Conservation (phyloP, 1,284 basidiomycete genomes). For the Exobasidium rhododendri region DNA sequence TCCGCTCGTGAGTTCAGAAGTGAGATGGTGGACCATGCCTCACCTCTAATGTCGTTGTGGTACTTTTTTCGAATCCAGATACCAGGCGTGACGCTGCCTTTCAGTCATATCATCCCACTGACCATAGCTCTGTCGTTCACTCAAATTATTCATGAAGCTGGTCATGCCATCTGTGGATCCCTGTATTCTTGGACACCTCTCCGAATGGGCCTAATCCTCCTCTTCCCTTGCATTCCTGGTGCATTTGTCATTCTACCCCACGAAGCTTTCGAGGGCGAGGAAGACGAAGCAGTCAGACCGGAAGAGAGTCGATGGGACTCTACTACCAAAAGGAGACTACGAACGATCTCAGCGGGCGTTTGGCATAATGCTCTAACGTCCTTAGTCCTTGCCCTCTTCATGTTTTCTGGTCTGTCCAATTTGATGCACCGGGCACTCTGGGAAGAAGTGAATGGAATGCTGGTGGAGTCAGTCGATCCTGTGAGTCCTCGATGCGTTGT, state of each 20-base stretch:
- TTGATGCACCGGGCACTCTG: slow-evolving; percentile 3
- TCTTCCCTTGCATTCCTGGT: slow-evolving; percentile 20
- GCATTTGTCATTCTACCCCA: slow-evolving; percentile 20
- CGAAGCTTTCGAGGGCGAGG: neutral
- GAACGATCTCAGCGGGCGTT: slow-evolving; percentile 21
- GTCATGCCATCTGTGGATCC: slow-evolving; percentile 20
- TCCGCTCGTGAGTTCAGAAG: neutral
- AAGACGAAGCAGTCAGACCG: neutral
- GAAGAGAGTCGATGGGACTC: neutral
- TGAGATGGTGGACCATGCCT: neutral
- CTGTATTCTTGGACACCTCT: slow-evolving; percentile 17
- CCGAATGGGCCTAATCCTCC: slow-evolving; percentile 16
- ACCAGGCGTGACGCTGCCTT: slow-evolving; percentile 17
- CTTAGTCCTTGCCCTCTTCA: neutral
- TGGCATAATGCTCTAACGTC: slow-evolving; percentile 21
- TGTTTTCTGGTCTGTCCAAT: neutral
- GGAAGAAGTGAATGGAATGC: slow-evolving; percentile 14
- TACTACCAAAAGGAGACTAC: slow-evolving; percentile 4
- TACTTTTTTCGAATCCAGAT: slow-evolving; percentile 13
- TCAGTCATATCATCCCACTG: slow-evolving; percentile 8
- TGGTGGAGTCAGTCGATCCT: neutral
- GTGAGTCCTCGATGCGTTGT: neutral
- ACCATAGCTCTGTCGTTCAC: neutral
- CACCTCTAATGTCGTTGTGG: too few relatives aligned
- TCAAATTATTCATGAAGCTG: slow-evolving; percentile 21